Evolutionary conservation across 495 filamentous ascomycete genomes (phyloP), one percentile per base, ranked within the genome.

Genomic region (Aspergillus taichungensis): DNA sequence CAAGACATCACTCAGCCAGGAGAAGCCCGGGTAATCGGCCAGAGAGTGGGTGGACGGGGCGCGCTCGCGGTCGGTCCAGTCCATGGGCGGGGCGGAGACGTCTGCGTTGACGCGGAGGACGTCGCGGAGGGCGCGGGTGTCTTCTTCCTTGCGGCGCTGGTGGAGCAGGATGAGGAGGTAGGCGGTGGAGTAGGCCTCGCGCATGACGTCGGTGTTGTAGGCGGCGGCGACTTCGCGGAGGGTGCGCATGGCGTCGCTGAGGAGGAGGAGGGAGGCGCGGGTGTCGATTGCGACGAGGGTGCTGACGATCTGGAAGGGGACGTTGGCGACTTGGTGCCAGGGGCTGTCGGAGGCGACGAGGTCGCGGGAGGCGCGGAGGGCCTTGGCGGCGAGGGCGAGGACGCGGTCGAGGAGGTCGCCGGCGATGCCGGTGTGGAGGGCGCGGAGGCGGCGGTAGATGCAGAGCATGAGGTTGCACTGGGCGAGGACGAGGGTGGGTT

Each of bases 301-400:
- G 45, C 74, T 77, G 38, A 79, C 60, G 6, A 70, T 62, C 45
- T 80, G 77, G 47, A 80, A 79, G 0, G 76, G 71, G 1, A 74
- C 69, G 37, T 76, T 72, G 14, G 73, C 69, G 8, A 73, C 60
- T 45, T 77, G 71, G 46, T 77, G 76, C 77, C 75, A 80, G 1
- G 74, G 72, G 30, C 61, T 62, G 10, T 49, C 50, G 3, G 56
- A 44, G 0, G 58, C 54, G 9, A 63, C 62, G 54, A 77, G 67
- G 6, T 57, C 55, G 6, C 59, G 54, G 6, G 69, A 68, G 2
- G 67, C 72, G 34, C 53, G 54, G 13, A 73, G 61, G 6, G 54
- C 64, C 13, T 62, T 65, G 1, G 30, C 41, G 0, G 62, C 54
- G 6, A 73, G 51, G 1, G 50, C 50, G 12, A 73, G 57, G 28